A percentile compares a stretch with the other conserved stretches of the same genome.
phyloP scores from a whole-genome alignment of 2,329 filamentous ascomycete species.

The Venturia pyrina region DNA sequence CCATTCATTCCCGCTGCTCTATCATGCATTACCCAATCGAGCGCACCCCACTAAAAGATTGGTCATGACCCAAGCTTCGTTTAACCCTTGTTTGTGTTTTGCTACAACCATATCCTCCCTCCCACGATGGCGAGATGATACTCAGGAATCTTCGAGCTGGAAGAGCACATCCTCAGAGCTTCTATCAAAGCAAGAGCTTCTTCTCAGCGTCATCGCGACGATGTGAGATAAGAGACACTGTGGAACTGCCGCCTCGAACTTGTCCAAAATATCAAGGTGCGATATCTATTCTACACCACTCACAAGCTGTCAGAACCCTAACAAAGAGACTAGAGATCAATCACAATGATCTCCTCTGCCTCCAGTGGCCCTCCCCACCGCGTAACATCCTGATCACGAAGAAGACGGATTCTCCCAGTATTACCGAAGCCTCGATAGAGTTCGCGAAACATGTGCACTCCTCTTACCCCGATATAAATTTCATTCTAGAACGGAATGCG shows the following conservation, averaged over 20 bases:
- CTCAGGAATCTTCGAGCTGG: neutral
- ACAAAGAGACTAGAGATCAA: conserved; percentile 37
- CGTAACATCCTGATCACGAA: conserved; percentile 60
- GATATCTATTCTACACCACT: neutral
- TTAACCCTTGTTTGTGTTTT: neutral
- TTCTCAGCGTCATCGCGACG: conserved; percentile 6
- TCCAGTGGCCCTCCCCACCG: conserved; percentile 59
- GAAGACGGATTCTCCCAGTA: conserved; percentile 49
- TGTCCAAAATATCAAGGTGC: conserved; percentile 22
- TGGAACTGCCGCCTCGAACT: conserved; percentile 27
- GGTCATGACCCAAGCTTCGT: neutral
- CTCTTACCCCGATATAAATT: conserved; percentile 70
- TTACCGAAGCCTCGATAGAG: conserved; percentile 47
- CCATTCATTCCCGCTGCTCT: neutral
- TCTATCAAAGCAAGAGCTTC: neutral
- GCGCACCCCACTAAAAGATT: neutral
- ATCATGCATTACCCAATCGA: neutral
- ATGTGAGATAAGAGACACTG: conserved; percentile 40
- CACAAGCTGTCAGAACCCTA: neutral
- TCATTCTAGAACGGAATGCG: conserved; percentile 72
- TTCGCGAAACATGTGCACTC: conserved; percentile 60
- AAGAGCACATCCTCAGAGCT: neutral
- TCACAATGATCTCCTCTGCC: conserved; percentile 50
- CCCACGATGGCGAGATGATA: conserved; percentile 9
- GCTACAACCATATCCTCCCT: neutral